A percentile compares a stretch with the other conserved stretches of the same genome.
These are phyloP conservation scores for Metschnikowia lunata DNA, from an alignment of 805 yeast species.

Conservation along the genomic window DNA sequence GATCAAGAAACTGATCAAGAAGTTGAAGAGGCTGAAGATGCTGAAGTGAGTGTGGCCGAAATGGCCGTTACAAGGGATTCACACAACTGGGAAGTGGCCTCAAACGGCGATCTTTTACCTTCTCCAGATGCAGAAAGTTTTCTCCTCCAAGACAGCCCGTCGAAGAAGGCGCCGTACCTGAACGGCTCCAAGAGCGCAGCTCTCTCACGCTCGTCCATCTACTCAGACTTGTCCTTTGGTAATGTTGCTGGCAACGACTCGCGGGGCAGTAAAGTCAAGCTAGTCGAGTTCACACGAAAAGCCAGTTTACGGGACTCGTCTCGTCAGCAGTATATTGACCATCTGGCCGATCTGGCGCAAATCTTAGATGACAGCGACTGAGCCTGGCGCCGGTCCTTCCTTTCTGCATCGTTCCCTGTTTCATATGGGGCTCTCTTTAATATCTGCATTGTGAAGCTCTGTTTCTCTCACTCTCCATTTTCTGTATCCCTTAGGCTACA, in stretches of 20 bases:
- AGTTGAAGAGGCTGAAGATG: not conserved
- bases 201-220: constrained; percentile 10
- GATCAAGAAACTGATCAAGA: not conserved
- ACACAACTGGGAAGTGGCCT: constrained; percentile 17
- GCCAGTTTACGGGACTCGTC: constrained; percentile 41
- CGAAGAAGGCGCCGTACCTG: not conserved
- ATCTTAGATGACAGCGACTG: constrained; percentile 31
- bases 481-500: no score
- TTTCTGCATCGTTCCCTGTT: no score
- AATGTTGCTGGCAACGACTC: constrained; percentile 3
- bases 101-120: constrained; percentile 5
- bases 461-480: no score
- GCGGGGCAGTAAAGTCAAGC: constrained; percentile 31
- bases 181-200: not conserved
- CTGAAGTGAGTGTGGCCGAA: not conserved
- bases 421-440: no score
- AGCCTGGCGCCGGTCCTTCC: not conserved
- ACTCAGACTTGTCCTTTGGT: constrained; percentile 9
- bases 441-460: no score
- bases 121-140: constrained; percentile 14
- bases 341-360: constrained; percentile 31
- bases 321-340: constrained; percentile 26
- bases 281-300: constrained; percentile 45
- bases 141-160: constrained; percentile 1
- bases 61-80: no score